These are phyloP conservation scores for Crithidia thermophila DNA, from an alignment of 208 protist species.

Conservation along the genomic window DNA sequence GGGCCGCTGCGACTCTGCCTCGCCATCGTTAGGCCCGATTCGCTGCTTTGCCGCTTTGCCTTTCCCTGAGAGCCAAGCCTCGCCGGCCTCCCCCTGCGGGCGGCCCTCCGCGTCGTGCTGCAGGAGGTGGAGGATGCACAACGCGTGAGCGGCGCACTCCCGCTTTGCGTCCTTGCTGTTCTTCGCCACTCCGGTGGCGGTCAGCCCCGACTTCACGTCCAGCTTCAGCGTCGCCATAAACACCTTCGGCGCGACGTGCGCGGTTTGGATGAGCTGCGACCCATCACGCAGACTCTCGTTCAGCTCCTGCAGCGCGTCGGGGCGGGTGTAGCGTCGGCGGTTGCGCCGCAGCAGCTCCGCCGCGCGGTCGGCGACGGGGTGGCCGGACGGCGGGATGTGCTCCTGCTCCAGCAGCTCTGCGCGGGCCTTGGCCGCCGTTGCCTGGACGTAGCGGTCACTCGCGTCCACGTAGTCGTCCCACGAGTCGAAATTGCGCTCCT, in stretches of 20 bases:
- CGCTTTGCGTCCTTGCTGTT: conserved; percentile 54
- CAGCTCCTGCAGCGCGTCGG: conserved; percentile 44
- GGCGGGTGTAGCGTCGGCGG: conserved; percentile 7
- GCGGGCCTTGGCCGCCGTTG: conserved; percentile 1
- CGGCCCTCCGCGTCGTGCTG: conserved; percentile 9
- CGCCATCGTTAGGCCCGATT: background rate
- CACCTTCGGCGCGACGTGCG: conserved; percentile 30
- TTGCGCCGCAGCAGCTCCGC: conserved; percentile 37
- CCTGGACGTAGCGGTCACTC: conserved; percentile 38
- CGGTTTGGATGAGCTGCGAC: conserved; percentile 36
- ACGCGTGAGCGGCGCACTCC: conserved; percentile 69
- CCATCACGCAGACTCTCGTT: conserved; percentile 44
- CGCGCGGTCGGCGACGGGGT: conserved; percentile 60
- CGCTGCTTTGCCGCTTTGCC: background rate
- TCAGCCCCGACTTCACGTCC: conserved; percentile 36
- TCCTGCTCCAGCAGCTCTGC: conserved; percentile 25
- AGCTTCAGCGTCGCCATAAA: conserved; percentile 59
- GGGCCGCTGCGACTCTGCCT: background rate
- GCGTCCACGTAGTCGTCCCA: conserved; percentile 56
- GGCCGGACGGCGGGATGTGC: conserved; percentile 42
- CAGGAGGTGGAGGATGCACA: conserved; percentile 46
- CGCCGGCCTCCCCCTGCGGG: background rate
- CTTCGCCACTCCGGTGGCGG: conserved; percentile 52
- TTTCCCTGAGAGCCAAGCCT: background rate
- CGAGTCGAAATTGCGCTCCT: conserved; percentile 21